Base-by-base conservation (phyloP, 2,329 filamentous ascomycete species). In the Pezicula neosporulosa region DNA sequence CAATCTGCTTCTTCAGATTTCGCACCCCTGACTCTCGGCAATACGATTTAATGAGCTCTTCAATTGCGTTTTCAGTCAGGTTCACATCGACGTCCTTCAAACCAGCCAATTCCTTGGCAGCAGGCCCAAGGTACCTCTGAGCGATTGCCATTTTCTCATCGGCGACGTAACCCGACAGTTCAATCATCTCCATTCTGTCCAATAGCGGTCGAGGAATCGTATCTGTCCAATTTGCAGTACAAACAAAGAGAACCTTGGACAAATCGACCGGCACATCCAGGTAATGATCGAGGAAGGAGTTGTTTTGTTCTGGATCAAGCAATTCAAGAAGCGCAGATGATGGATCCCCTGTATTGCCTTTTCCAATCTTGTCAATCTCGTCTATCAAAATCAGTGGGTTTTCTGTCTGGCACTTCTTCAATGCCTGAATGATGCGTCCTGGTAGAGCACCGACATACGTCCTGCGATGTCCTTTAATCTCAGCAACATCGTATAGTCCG, bases 111-210 rank as follows among this genome's bases (percentile, higher is more conserved):
- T 97, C 92, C 71, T 96, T 96, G n/a, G 95, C 94, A 44, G 90
- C 87, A 7, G 94, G 94, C 0, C 90, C 89, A 24, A 99, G 82
- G 66, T 99, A 99, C 58, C 84, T 83, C 67, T 99, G 87, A 3
- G 94, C 94, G 63, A 99, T 99, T 3, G 94, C 93, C 85, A 96
- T 97, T 80, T 99, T 99, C 78, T 99, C 94, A 59, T 99, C 93
- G 0, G 93, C 86, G 47, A 99, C 93, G 66, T 99, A 99, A 10
- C 94, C 94, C 35, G 93, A 97, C 2, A 99, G 80, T 56, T 95
- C 85, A 60, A 99, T 99, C 63, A 97, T 84, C 70, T 99, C 94
- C 94, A 99, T 99, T 61, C 94, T 87, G 67, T 99, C 94, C 15
- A 97, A 80, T 0, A 99, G 78, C 3, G 94, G 95, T 39, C 92